Percentiles rank a stretch among this genome's conserved stretches.
phyloP scores from a whole-genome alignment of 148 eudicot genomes.

The Pharnaceum exiguum region DNA sequence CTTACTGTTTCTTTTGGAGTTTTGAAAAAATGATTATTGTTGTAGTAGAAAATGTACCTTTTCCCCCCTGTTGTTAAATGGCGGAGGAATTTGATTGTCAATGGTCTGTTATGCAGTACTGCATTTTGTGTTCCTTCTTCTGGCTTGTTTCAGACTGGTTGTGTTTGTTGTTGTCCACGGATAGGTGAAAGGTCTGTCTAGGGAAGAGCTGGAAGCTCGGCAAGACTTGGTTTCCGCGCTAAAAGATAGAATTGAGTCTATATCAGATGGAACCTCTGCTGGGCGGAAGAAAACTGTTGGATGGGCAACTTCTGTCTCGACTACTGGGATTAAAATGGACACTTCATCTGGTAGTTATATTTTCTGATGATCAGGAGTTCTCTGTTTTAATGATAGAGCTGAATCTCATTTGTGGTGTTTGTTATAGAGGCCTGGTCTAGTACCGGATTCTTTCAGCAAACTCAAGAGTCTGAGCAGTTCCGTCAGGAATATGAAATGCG shows the following conservation, averaged over 20 bases:
- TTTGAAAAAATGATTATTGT: too few relatives aligned
- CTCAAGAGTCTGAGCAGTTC: conserved; percentile 47
- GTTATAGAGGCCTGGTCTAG: conserved; percentile 35
- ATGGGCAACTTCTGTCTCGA: conserved; percentile 47
- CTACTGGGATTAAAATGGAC: conserved; percentile 48
- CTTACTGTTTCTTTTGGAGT: too few relatives aligned
- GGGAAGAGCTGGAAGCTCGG: conserved; percentile 66
- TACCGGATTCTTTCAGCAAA: conserved; percentile 37
- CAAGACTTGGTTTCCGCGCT: conserved; percentile 44
- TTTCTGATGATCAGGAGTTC: neutral
- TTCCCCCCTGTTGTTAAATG: too few relatives aligned
- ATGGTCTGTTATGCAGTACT: too few relatives aligned
- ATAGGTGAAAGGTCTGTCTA: conserved; percentile 61
- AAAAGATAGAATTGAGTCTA: conserved; percentile 56
- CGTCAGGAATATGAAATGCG: conserved; percentile 71
- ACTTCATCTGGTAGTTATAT: conserved; percentile 34
- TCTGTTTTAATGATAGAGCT: neutral
- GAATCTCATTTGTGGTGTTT: neutral
- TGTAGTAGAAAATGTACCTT: too few relatives aligned
- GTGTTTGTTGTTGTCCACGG: neutral
- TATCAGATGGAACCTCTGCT: conserved; percentile 50
- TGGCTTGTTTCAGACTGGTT: neutral
- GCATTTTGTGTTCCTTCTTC: neutral
- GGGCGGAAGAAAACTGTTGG: conserved; percentile 39
- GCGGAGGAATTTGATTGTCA: too few relatives aligned